Base-by-base conservation (phyloP, 257 asterid species). In the Solanum phureja region DNA sequence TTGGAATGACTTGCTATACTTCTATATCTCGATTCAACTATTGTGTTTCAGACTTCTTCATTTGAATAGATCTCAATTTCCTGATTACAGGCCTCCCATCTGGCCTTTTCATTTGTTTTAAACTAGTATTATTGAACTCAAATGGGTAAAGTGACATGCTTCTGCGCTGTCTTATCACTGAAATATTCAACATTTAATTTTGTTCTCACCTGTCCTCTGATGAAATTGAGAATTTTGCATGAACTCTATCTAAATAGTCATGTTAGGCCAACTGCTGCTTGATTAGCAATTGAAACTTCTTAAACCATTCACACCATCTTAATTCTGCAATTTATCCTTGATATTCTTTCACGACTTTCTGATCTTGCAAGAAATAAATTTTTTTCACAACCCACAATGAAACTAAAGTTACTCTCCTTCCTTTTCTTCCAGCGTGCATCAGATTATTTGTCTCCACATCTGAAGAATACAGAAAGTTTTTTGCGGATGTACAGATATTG, bases 391-490 rank as follows among this genome's bases (percentile, higher is more conserved):
- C 31, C 42, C 40, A 44, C 40, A 14, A 46, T 27, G 68, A 27
- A 46, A 81, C 18, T 44, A 46, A 46, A 81, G 68, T 3, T 46
- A 29, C 18, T 92, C 85, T 82, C 11, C 40, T 68, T 6, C 62
- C 49, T 88, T 69, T 86, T 84, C 37, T 88, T 74, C 87, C 94
- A 97, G 99, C 97, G 93, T 87, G 99, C 98, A 88, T 93, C 98
- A 44, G 99, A 96, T 83, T 95, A 95, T 92, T 90, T 95, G 91
- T 91, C 98, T 76, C 95, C 93, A 52, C 94, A 92, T 85, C 94
- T 97, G 83, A 92, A 92, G 89, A 92, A 93, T 88, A 92, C 98
- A 33, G 92, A 92, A 64, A 92, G 89, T 86, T 93, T 95, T 52
- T 90, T 97, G 76, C 91, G 87, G 87, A 87, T 96, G 92, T 88